These are phyloP conservation scores for Arthromyces matolae DNA, from an alignment of 768 basidiomycete genomes.

Conservation along the genomic window DNA sequence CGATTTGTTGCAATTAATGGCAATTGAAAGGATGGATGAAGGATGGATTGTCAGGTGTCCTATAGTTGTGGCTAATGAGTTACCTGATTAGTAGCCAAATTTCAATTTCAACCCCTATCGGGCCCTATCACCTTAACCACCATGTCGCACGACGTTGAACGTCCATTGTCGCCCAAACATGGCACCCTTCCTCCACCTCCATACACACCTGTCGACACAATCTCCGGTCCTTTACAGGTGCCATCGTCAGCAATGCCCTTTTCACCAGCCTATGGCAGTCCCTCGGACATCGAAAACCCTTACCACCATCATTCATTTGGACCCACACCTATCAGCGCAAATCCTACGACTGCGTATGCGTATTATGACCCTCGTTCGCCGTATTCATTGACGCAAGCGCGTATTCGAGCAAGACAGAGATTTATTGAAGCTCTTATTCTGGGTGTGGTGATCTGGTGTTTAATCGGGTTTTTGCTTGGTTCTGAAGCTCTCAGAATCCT, in stretches of 20 bases:
- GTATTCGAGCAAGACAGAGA: slow-evolving; percentile 34
- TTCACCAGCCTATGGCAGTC: slow-evolving; percentile 5
- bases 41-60: neutral
- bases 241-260: neutral
- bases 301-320: slow-evolving; percentile 27
- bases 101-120: no score
- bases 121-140: no score
- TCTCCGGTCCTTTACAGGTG: neutral
- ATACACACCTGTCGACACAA: neutral
- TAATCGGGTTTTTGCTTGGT: slow-evolving; percentile 25
- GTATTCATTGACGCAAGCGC: slow-evolving; percentile 27
- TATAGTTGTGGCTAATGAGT: no score
- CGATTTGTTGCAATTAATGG: no score
- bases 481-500: slow-evolving; percentile 1
- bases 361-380: slow-evolving; percentile 36
- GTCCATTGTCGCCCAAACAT: neutral
- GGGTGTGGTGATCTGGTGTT: slow-evolving; percentile 12
- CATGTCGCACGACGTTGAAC: slow-evolving; percentile 6
- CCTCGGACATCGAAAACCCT: neutral
- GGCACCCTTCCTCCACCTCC: slow-evolving; percentile 2
- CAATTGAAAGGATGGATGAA: neutral
- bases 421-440: slow-evolving; percentile 24
- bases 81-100: no score
- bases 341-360: slow-evolving; percentile 32
- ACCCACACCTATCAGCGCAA: slow-evolving; percentile 36